These are phyloP conservation scores for Coffea eugenioides DNA, from an alignment of 257 asterid genomes.

Conservation along the genomic window DNA sequence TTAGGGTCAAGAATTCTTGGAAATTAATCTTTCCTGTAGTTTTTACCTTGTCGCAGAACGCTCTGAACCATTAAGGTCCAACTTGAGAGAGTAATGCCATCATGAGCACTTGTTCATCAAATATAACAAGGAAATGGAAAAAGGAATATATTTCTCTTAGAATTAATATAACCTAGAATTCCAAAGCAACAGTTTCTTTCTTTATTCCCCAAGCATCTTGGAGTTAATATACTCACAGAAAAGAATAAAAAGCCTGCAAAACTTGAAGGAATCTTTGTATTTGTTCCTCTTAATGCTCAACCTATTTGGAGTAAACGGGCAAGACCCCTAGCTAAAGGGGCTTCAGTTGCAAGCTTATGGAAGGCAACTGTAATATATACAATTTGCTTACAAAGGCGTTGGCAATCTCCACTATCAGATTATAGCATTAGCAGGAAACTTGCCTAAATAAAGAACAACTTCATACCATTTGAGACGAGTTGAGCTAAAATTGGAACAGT, in stretches of 20 bases:
- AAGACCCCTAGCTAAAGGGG: too few relatives aligned
- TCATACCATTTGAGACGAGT: slow-evolving; percentile 24
- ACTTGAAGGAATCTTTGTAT: not conserved
- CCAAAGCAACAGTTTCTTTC: not conserved
- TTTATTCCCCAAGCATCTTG: not conserved
- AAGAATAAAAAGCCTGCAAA: not conserved
- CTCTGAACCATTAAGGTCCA: not conserved
- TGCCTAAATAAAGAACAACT: not conserved
- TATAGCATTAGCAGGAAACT: not conserved
- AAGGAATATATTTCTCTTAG: too few relatives aligned
- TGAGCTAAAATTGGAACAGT: slow-evolving; percentile 27
- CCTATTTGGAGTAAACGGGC: not conserved
- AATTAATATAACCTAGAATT: too few relatives aligned
- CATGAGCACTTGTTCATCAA: too few relatives aligned
- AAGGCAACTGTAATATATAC: not conserved
- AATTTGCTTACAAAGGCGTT: not conserved
- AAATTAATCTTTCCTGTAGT: not conserved
- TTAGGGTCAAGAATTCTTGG: too few relatives aligned
- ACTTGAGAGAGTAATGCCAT: not conserved
- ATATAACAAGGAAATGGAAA: too few relatives aligned
- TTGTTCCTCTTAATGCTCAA: not conserved
- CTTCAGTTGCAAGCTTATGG: too few relatives aligned
- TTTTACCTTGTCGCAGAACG: not conserved
- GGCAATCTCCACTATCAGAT: not conserved
- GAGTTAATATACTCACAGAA: too few relatives aligned